Base-by-base conservation (phyloP, 2,329 filamentous ascomycete genomes). In the Botrytis medusae region DNA sequence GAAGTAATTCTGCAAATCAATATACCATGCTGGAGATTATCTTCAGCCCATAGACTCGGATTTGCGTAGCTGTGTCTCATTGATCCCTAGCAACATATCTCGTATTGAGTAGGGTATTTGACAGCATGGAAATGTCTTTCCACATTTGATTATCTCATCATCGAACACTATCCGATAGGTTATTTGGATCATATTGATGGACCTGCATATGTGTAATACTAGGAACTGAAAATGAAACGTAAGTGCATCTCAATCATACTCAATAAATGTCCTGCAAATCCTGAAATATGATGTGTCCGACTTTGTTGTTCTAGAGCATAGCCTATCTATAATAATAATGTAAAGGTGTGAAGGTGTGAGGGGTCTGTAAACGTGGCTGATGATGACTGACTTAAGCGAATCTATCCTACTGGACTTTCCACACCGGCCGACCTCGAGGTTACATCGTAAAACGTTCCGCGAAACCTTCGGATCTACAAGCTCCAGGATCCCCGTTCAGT, bases 1-100 rank as follows among this genome's bases (percentile, higher is more conserved):
- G 37, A 32, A 42, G 37, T 69, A 69, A 32, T 32, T 40, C n/a
- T 42, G 65, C 10, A 42, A 20, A 57, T 42, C 16, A 57, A 68
- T 25, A 54, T 57, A 18, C 34, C 65, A 54, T 69, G 65, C 34
- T 42, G n/a, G 32, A 29, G n/a, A 42, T 57, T 57, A 25, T 42
- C n/a, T 69, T 69, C 65, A 57, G 65, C 48, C 65, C 65, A 69
- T 44, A 37, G 65, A 69, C 65, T 69, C 65, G 65, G 65, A 44
- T 69, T 57, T 42, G 48, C 65, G 18, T n/a, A 29, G 48, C 51
- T 44, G 48, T 42, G 48, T 46, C 34, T 69, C 48, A 42, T n/a
- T 32, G n/a, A 18, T 42, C 7, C 37, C 48, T 32, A 57, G 65
- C 7, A 32, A 51, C 20, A 69, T 69, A 57, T 44, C 65, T 69